phyloP scores from a whole-genome alignment of 2,329 filamentous ascomycete genomes.

The Gaeumannomyces sp. region DNA sequence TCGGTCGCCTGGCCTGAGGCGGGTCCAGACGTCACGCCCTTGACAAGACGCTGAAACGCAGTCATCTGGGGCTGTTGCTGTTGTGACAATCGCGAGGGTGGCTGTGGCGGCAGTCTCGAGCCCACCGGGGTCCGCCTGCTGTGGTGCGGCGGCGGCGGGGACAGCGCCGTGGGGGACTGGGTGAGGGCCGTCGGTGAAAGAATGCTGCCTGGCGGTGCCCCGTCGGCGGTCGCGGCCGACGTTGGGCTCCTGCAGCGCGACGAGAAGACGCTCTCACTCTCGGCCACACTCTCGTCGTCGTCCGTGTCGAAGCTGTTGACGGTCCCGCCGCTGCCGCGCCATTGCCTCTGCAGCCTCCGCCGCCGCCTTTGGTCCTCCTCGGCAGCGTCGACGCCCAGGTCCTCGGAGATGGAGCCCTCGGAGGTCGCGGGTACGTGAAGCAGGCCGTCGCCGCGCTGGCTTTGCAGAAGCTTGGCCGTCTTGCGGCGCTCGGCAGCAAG shows the following conservation, averaged over 20 bases:
- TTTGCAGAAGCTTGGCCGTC: constrained; percentile 23
- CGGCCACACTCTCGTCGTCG: constrained; percentile 35
- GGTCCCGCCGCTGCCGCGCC: constrained; percentile 33
- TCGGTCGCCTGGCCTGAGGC: constrained; percentile 23
- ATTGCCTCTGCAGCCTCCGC: constrained; percentile 27
- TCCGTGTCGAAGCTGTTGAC: constrained; percentile 46
- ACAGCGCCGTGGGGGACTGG: constrained; percentile 12
- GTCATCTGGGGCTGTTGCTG: constrained; percentile 30
- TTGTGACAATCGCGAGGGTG: neutral
- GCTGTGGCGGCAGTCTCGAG: constrained; percentile 8
- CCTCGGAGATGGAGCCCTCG: constrained; percentile 39
- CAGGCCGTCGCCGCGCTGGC: constrained; percentile 26
- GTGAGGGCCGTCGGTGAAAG: constrained; percentile 7
- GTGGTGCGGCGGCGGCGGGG: constrained; percentile 12
- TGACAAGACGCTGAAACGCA: constrained; percentile 43
- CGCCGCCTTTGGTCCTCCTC: constrained; percentile 42
- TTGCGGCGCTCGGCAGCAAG: constrained; percentile 39
- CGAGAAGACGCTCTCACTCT: constrained; percentile 53
- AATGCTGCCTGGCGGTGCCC: neutral
- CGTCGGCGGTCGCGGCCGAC: constrained; percentile 27
- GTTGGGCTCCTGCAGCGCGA: constrained; percentile 50
- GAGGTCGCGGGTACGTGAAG: constrained; percentile 20
- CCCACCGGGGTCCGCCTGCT: constrained; percentile 17
- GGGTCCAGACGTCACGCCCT: constrained; percentile 32
- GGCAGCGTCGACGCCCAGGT: constrained; percentile 45